Conservation (phyloP, 2,329 filamentous ascomycete species). For the Plenodomus tracheiphilus region DNA sequence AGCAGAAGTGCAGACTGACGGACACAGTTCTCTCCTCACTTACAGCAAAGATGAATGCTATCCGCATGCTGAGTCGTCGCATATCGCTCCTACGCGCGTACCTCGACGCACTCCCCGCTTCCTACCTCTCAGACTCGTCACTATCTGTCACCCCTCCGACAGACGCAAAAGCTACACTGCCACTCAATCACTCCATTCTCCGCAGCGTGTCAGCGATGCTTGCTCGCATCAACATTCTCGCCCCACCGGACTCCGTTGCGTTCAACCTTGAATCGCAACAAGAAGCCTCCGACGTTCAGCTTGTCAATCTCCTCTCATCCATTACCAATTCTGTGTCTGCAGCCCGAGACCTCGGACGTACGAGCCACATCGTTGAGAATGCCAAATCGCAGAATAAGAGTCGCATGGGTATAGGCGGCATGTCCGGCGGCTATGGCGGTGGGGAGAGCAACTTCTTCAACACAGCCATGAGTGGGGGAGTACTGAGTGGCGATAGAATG, state of each 20-base stretch:
- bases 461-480: slow-evolving; percentile 22
- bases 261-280: slow-evolving; percentile 73
- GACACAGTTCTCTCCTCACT: slow-evolving; percentile 64
- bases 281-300: slow-evolving; percentile 81
- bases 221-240: slow-evolving; percentile 78
- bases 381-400: slow-evolving; percentile 42
- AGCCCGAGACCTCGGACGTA: slow-evolving; percentile 74
- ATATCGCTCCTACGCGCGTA: slow-evolving; percentile 65
- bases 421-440: slow-evolving; percentile 17
- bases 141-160: slow-evolving; percentile 38
- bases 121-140: slow-evolving; percentile 59
- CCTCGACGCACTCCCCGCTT: slow-evolving; percentile 70
- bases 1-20: slow-evolving; percentile 12
- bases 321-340: slow-evolving; percentile 73
- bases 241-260: slow-evolving; percentile 66
- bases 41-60: slow-evolving; percentile 86
- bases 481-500: slow-evolving; percentile 13
- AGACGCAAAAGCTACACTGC: slow-evolving; percentile 30
- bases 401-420: slow-evolving; percentile 23
- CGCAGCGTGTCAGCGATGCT: slow-evolving; percentile 87
- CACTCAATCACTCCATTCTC: slow-evolving; percentile 70
- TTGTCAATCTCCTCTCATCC: slow-evolving; percentile 74
- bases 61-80: slow-evolving; percentile 81
- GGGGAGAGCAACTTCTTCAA: slow-evolving; percentile 26
- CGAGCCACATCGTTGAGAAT: slow-evolving; percentile 58